Conservation (phyloP, 768 basidiomycete genomes). For the Mycena filopes region DNA sequence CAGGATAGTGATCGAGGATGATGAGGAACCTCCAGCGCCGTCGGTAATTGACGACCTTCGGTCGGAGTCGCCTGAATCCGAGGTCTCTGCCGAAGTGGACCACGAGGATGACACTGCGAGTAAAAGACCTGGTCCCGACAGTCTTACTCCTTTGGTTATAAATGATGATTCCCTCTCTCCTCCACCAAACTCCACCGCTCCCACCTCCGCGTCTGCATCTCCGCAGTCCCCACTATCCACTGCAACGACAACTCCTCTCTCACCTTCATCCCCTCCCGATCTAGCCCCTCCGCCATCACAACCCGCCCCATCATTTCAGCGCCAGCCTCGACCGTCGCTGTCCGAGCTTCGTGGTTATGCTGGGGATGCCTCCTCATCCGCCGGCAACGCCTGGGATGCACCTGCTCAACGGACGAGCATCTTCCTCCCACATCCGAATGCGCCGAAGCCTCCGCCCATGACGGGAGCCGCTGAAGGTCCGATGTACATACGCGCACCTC, state of each 20-base stretch:
- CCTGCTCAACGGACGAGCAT: slow-evolving; percentile 49
- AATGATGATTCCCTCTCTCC: slow-evolving; percentile 11
- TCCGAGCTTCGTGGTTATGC: slow-evolving; percentile 36
- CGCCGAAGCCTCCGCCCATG: slow-evolving; percentile 53
- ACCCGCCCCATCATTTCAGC: slow-evolving; percentile 33
- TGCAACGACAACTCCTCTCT: slow-evolving; percentile 24
- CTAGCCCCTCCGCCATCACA: slow-evolving; percentile 33
- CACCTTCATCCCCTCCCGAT: slow-evolving; percentile 35
- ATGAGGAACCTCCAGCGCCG: slow-evolving; percentile 43
- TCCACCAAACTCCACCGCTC: slow-evolving; percentile 1
- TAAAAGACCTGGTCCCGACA: slow-evolving; percentile 11
- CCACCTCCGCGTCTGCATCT: slow-evolving; percentile 15
- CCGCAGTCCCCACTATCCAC: slow-evolving; percentile 29
- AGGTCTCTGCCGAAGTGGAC: slow-evolving; percentile 28
- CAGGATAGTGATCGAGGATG: slow-evolving; percentile 58
- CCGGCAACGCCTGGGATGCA: slow-evolving; percentile 12
- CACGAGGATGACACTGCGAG: slow-evolving; percentile 6
- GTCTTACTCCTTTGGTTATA: slow-evolving; percentile 30
- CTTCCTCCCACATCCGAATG: slow-evolving; percentile 66
- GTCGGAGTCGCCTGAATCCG: slow-evolving; percentile 41
- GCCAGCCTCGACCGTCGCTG: slow-evolving; percentile 35
- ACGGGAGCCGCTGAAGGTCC: slow-evolving; percentile 26
- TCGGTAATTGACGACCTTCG: slow-evolving; percentile 25
- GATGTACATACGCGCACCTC: slow-evolving; percentile 27
- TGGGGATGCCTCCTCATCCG: slow-evolving; percentile 11